A percentile compares a stretch with the other conserved stretches of the same genome.
Conservation (phyloP, 805 yeast genomes). For the Wickerhamiella brachini region DNA sequence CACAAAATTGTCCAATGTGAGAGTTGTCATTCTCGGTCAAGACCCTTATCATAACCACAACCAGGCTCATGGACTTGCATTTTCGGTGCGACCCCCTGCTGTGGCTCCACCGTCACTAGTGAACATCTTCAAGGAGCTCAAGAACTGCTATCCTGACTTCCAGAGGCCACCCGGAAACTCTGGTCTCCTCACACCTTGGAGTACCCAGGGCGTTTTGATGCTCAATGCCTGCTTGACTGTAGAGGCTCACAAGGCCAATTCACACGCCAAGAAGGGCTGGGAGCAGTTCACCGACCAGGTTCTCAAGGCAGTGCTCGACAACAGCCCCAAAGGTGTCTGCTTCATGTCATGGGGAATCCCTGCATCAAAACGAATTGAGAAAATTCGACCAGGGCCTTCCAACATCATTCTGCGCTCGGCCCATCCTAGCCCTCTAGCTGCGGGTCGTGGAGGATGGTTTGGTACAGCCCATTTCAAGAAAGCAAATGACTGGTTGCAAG, state of each 20-base stretch:
- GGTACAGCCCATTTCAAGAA: slow-evolving; percentile 57
- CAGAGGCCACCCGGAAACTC: slow-evolving; percentile 36
- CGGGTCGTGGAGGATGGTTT: slow-evolving; percentile 66
- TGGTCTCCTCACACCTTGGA: slow-evolving; percentile 74
- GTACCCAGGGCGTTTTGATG: slow-evolving; percentile 72
- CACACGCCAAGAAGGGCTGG: slow-evolving; percentile 89
- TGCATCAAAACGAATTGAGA: slow-evolving; percentile 47
- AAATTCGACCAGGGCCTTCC: slow-evolving; percentile 21
- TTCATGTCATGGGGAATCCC: slow-evolving; percentile 76
- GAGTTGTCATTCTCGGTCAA: slow-evolving; percentile 79
- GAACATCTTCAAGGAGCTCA: slow-evolving; percentile 73
- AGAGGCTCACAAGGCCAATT: slow-evolving; percentile 82
- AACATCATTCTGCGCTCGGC: slow-evolving; percentile 52
- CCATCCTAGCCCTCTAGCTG: slow-evolving; percentile 93
- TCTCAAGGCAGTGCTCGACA: slow-evolving; percentile 35
- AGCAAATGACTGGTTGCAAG: slow-evolving; percentile 64
- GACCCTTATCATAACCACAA: slow-evolving; percentile 89
- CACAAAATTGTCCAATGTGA: slow-evolving; percentile 62
- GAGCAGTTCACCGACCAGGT: slow-evolving; percentile 72
- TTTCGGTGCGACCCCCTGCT: slow-evolving; percentile 75
- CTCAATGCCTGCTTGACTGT: slow-evolving; percentile 85
- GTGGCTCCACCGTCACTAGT: slow-evolving; percentile 77
- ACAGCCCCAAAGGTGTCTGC: slow-evolving; percentile 40
- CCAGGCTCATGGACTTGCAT: slow-evolving; percentile 96
- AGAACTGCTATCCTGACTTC: slow-evolving; percentile 56